Evolutionary conservation across 805 yeast genomes (phyloP), one percentile per base, ranked within the genome.

Genomic region (Suhomyces canberraensis): DNA sequence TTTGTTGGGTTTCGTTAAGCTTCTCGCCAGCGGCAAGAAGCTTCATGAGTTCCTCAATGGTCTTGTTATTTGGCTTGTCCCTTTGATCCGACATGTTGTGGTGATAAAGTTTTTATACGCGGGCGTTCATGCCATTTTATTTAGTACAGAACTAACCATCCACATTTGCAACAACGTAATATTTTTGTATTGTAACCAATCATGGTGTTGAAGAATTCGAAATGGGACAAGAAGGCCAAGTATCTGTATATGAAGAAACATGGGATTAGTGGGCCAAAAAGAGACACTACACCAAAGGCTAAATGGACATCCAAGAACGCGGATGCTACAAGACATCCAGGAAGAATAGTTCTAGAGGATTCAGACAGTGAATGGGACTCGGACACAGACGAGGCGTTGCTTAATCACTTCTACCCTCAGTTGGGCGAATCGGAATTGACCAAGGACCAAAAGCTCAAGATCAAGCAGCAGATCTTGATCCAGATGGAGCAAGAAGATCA

Each of bases 41-140:
- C 51, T 68, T 67, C 45, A 85, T 60, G 35, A 85, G 69, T 41
- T 84, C 86, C 47, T 80, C 81, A 37, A 81, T 70, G 18, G 70
- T 52, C 47, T 72, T 70, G 24, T 47, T 38, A 8, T 43, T 40
- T 11, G 37, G 36, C 26, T 31, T 25, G 9, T 37, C 40, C 29
- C 31, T 37, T 13, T 37, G 30, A 19, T 36, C 39, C 20, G 37
- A 19, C 43, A 40, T 40, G 13, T 17, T 19, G 31, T 8, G 7
- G 26, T 9, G 22, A n/a, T n/a, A n/a, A n/a, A n/a, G n/a, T n/a
- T n/a, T n/a, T n/a, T n/a, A n/a, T n/a, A n/a, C n/a, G n/a, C n/a
- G n/a, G n/a, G n/a, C n/a, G n/a, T n/a, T n/a, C n/a, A n/a, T n/a
- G n/a, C n/a, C n/a, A n/a, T n/a, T n/a, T n/a, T n/a, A n/a, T n/a